Base-by-base conservation (phyloP, 2,329 filamentous ascomycete species). In the Apiospora malaysiana region DNA sequence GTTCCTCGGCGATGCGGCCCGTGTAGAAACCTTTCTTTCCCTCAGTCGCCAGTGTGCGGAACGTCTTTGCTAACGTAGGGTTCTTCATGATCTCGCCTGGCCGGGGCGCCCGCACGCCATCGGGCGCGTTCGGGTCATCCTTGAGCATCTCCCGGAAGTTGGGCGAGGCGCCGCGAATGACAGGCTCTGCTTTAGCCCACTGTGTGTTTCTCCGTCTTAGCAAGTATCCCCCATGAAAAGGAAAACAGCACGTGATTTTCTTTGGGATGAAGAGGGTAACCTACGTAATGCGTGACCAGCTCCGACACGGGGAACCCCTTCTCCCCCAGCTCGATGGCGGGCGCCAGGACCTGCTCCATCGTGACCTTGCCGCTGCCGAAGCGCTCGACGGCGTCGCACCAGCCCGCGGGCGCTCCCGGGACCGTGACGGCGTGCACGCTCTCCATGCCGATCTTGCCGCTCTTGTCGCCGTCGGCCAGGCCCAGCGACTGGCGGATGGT, bases 1-100 rank as follows among this genome's bases (percentile, higher is more conserved):
- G 85, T 74, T 91, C 92, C 77, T 96, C 88, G 3, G 94, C 96
- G 68, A 98, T 90, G 47, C 91, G 87, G 0, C 96, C 96, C 32
- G 90, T 88, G 80, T 99, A 99, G 84, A 98, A 99, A 0, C 95
- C 96, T 75, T 90, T 90, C 82, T 97, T 98, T 25, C 95, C 94
- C 71, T 97, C 87, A 43, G 90, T 86, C 0, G 91, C 95, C 6
- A 99, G 85, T 0, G 91, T 83, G 70, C 92, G 89, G 83, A 97
- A 98, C 0, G 95, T 98, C 65, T 88, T 87, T 0, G 93, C 95
- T 10, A 98, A 85, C 0, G 89, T 90, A 0, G 93, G 93, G 74
- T 97, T 97, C 82, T 90, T 94, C 87, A 98, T 92, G 73, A 98
- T 90, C 78, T 99, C 96, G 6, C 96, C 96, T 0, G 94, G 86